These are phyloP conservation scores for Nadsonia fulvescens DNA, from an alignment of 805 yeast genomes.

Conservation along the genomic window DNA sequence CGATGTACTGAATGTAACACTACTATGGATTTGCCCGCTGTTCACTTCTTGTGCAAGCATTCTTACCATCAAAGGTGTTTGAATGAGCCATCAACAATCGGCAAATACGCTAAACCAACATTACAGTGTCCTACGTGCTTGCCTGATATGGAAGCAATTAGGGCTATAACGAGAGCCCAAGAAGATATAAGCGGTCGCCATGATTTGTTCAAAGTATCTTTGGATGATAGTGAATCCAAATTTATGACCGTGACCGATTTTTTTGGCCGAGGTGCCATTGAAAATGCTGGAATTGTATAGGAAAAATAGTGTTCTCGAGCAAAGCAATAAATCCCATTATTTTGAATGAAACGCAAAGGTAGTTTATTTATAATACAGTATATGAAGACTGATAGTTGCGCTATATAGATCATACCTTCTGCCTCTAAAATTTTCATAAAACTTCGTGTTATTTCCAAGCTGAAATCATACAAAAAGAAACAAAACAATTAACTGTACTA, in stretches of 20 bases:
- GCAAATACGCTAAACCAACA: no score
- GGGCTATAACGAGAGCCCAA: conserved; percentile 39
- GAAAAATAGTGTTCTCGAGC: no score
- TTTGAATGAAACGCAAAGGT: no score
- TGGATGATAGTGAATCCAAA: conserved; percentile 36
- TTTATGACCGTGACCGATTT: conserved; percentile 65
- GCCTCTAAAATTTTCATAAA: no score
- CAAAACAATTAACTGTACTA: no score
- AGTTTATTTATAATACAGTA: no score
- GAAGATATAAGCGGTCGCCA: conserved; percentile 41
- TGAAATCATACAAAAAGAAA: no score
- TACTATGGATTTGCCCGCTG: conserved; percentile 55
- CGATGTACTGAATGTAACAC: conserved; percentile 49
- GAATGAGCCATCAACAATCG: conserved; percentile 19
- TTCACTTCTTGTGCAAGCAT: conserved; percentile 75
- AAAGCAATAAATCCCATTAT: no score
- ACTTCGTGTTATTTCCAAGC: no score
- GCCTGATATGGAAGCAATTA: conserved; percentile 49
- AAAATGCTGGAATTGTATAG: no score
- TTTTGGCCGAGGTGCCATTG: conserved; percentile 74
- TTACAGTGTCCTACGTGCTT: conserved; percentile 68
- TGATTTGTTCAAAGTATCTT: conserved; percentile 41
- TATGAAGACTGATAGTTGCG: no score
- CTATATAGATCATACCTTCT: no score
- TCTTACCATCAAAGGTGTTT: conserved; percentile 74